Percentiles rank a stretch among this genome's conserved stretches.
Conservation (phyloP, 1,284 basidiomycete species). For the Blastosporella zonata region DNA sequence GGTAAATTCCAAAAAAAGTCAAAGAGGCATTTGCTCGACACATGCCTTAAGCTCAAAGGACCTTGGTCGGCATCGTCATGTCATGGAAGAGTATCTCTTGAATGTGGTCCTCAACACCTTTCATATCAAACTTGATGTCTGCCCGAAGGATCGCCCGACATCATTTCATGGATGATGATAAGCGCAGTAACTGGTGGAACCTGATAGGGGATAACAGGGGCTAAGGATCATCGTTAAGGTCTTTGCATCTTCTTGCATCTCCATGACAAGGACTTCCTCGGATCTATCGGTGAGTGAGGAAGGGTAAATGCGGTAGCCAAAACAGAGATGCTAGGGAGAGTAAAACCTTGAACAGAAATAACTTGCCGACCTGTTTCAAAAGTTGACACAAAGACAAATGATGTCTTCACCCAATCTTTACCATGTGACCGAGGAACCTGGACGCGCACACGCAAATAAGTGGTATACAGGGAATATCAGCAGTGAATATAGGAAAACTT, state of each 20-base stretch:
- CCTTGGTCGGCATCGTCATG: no score
- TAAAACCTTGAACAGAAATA: conserved; percentile 41
- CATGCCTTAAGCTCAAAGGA: no score
- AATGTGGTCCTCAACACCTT: conserved; percentile 27
- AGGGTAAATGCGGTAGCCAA: conserved; percentile 42
- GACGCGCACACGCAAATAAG: no score
- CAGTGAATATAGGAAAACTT: no score
- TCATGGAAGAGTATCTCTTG: conserved; percentile 26
- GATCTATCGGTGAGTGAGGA: conserved; percentile 29
- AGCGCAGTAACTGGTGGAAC: conserved; percentile 23
- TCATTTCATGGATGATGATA: conserved; percentile 29
- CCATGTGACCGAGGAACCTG: no score
- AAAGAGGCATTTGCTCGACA: no score
- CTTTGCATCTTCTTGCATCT: conserved; percentile 33
- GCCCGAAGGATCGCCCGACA: conserved; percentile 30
- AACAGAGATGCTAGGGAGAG: conserved; percentile 43
- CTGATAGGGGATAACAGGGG: conserved; percentile 34
- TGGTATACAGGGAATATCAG: no score
- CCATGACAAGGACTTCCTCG: conserved; percentile 27
- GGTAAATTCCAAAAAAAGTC: conserved; percentile 50
- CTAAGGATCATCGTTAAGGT: conserved; percentile 29
- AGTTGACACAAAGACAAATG: no score
- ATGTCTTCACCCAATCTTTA: no score
- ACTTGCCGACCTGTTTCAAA: no score
- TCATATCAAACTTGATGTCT: conserved; percentile 36